Conservation (phyloP, 495 filamentous ascomycete species). For the Aspergillus sparsus region DNA sequence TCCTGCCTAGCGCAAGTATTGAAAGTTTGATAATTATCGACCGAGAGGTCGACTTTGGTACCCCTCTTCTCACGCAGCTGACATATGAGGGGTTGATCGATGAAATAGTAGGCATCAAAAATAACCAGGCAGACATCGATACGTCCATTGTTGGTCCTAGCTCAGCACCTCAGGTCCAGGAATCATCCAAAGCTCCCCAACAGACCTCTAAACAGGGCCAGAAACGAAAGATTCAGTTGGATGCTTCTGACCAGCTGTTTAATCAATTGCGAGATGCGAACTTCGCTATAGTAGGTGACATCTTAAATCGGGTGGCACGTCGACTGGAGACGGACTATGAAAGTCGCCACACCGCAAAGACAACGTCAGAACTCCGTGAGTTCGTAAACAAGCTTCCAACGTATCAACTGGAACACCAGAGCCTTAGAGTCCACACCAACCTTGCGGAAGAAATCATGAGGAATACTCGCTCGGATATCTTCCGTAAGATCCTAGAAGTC, state of each 20-base stretch:
- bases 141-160: slow-evolving; percentile 81
- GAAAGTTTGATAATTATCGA: slow-evolving; percentile 95
- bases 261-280: slow-evolving; percentile 88
- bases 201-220: slow-evolving; percentile 59
- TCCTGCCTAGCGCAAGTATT: slow-evolving; percentile 80
- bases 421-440: slow-evolving; percentile 84
- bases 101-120: slow-evolving; percentile 84
- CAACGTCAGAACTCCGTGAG: slow-evolving; percentile 82
- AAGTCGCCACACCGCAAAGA: slow-evolving; percentile 83
- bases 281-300: slow-evolving; percentile 86
- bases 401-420: slow-evolving; percentile 92
- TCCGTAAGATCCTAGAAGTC: slow-evolving; percentile 84
- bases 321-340: slow-evolving; percentile 88
- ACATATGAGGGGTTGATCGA: slow-evolving; percentile 98
- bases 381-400: slow-evolving; percentile 90
- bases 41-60: slow-evolving; percentile 90
- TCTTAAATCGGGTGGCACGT: slow-evolving; percentile 87
- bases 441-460: slow-evolving; percentile 95
- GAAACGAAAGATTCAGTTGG: slow-evolving; percentile 88
- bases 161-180: slow-evolving; percentile 53
- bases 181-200: slow-evolving; percentile 55
- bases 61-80: slow-evolving; percentile 86
- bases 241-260: slow-evolving; percentile 87
- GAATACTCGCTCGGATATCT: slow-evolving; percentile 81
- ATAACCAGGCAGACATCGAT: slow-evolving; percentile 92